Evolutionary conservation across 208 protist genomes (phyloP).

Genomic region (Jaenimonas drosophilae): DNA sequence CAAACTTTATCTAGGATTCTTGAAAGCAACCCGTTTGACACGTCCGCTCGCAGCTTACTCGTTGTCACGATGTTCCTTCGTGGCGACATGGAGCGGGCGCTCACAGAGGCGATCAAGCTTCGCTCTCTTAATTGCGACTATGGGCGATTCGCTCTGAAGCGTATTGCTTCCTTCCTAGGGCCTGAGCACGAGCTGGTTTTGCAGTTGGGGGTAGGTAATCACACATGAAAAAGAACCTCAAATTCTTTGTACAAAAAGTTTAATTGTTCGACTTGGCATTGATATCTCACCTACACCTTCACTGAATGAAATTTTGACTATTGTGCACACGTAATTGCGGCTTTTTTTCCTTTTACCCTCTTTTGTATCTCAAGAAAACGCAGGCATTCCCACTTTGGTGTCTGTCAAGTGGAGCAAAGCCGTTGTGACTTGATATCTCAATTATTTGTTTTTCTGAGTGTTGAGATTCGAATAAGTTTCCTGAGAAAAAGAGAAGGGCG

Average conservation of each 20-base stretch:
- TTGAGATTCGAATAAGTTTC: no score
- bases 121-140: no score
- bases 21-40: conserved; percentile 18
- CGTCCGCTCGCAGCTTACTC: conserved; percentile 30
- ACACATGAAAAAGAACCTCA: conserved; percentile 3
- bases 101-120: conserved; percentile 82
- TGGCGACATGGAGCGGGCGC: conserved; percentile 69
- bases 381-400: no score
- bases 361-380: no score
- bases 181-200: conserved; percentile 33
- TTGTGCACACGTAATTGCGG: neutral
- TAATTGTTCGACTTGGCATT: neutral
- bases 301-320: neutral
- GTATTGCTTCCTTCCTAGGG: conserved; percentile 52
- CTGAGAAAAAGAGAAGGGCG: neutral
- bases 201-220: conserved; percentile 14
- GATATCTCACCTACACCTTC: neutral
- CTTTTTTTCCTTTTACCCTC: neutral
- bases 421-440: neutral
- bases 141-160: conserved; percentile 41
- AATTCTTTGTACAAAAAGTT: neutral
- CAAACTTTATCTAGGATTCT: conserved; percentile 28
- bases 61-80: conserved; percentile 74
- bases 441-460: conserved; percentile 3
- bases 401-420: no score